phyloP scores from a whole-genome alignment of 192 early-diverging fungal species.

The Backusella circina region DNA sequence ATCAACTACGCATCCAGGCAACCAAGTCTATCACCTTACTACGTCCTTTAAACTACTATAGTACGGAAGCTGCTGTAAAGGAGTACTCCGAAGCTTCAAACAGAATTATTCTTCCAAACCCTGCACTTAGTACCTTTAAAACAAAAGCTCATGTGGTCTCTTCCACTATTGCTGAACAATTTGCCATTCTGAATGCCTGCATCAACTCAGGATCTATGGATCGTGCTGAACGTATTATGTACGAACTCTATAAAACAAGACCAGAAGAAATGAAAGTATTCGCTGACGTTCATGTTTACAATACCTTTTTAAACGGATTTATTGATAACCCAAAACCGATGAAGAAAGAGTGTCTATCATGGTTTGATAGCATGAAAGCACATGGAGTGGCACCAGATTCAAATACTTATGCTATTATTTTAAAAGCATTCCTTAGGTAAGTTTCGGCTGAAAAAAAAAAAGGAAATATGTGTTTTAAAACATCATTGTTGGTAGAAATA shows the following conservation, averaged over 20 bases:
- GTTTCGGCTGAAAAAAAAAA: conserved; percentile 13
- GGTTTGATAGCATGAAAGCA: conserved; percentile 66
- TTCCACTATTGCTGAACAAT: conserved; percentile 57
- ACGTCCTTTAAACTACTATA: not conserved
- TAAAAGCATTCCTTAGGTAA: conserved; percentile 64
- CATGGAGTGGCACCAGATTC: conserved; percentile 58
- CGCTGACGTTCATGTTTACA: conserved; percentile 70
- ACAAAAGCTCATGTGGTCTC: conserved; percentile 24
- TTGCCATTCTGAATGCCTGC: conserved; percentile 76
- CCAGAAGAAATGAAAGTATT: conserved; percentile 66
- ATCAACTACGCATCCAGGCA: not conserved
- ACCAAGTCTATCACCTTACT: not conserved
- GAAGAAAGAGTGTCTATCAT: conserved; percentile 56
- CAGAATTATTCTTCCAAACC: conserved; percentile 31
- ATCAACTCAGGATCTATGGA: conserved; percentile 68
- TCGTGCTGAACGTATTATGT: conserved; percentile 71
- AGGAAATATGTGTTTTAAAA: conserved; percentile 7
- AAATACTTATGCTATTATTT: conserved; percentile 75
- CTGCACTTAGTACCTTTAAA: conserved; percentile 22
- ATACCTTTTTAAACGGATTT: conserved; percentile 79
- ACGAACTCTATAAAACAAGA: conserved; percentile 58
- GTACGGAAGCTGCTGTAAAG: not conserved
- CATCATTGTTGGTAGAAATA: conserved; percentile 24
- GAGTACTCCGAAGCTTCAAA: not conserved
- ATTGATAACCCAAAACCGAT: conserved; percentile 50